Evolutionary conservation across 2,329 filamentous ascomycete species (phyloP), one percentile per base, ranked within the genome.

Genomic region (Acrodontium crateriforme): DNA sequence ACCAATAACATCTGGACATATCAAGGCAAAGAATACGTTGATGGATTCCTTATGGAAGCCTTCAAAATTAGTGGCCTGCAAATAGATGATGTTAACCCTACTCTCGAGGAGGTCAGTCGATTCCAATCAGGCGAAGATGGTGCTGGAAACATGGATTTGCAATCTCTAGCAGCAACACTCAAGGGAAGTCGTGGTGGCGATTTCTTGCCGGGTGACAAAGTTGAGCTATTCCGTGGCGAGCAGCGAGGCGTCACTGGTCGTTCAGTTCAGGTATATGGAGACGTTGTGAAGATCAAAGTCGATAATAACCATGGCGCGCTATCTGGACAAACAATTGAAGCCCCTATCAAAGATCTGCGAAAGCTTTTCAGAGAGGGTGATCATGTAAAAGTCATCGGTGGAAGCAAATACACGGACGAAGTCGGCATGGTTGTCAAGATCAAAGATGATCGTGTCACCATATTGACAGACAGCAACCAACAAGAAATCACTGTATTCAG

Each of bases 331-430:
- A 74, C 69, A 4, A 89, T 98, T 24, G 87, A 95, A 51, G 85
- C 92, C 8, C 89, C 89, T 1, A 78, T 84, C 37, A 91, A 89
- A 56, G 81, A 82, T 24, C 66, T 98, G 15, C 80, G 89, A 32
- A 98, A 98, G 58, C 72, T 82, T 16, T 98, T 98, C 67, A 74
- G 71, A 40, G 70, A 85, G 37, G 89, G 89, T 63, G 89, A 98
- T 47, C 89, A 98, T 50, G 89, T 98, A 62, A 95, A 95, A 62
- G 89, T 98, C 42, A 92, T 94, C 50, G 87, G 89, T 30, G 87
- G 85, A 20, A 93, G 85, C 59, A 79, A 83, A 44, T 95, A 85
- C 54, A 74, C 81, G 30, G 89, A 94, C 44, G 89, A 98, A 58
- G 79, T 95, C 24, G 89, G 89, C 55, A 92, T 94, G 71, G 85